Evolutionary conservation across 331 rosid species (phyloP).

Genomic region (Prunus yedoensis): DNA sequence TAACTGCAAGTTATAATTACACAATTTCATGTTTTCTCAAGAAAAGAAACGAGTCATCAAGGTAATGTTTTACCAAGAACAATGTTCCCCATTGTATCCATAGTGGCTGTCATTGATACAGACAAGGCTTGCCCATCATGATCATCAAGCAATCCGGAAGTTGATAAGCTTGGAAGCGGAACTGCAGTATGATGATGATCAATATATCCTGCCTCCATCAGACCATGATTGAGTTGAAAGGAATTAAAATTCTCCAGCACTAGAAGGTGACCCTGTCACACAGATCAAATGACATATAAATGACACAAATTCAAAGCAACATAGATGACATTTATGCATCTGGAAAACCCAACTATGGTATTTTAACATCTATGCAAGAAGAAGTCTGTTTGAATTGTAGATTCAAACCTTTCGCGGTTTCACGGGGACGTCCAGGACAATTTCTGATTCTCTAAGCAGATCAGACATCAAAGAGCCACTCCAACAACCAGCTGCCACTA

Average conservation of each 20-base stretch:
- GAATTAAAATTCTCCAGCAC: conserved; percentile 58
- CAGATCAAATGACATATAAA: too few relatives aligned
- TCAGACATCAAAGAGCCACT: conserved; percentile 81
- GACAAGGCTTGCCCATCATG: conserved; percentile 53
- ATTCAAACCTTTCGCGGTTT: conserved; percentile 76
- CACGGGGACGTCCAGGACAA: conserved; percentile 64
- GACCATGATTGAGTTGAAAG: conserved; percentile 73
- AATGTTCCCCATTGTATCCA: conserved; percentile 64
- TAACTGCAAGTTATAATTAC: neutral
- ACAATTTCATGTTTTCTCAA: neutral
- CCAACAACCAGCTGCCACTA: conserved; percentile 96
- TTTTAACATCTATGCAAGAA: conserved; percentile 12
- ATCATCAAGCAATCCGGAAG: conserved; percentile 33
- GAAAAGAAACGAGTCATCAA: neutral
- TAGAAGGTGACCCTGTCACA: conserved; percentile 89
- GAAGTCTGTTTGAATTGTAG: conserved; percentile 9
- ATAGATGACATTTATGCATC: conserved; percentile 10
- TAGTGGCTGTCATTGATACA: conserved; percentile 85
- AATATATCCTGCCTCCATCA: conserved; percentile 86
- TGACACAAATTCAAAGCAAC: neutral
- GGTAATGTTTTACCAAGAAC: conserved; percentile 53
- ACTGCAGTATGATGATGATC: conserved; percentile 41
- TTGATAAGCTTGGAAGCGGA: conserved; percentile 31
- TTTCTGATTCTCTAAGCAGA: conserved; percentile 53
- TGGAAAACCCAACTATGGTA: neutral